Conservation (phyloP, 495 filamentous ascomycete genomes). For the Penicillium desertorum region DNA sequence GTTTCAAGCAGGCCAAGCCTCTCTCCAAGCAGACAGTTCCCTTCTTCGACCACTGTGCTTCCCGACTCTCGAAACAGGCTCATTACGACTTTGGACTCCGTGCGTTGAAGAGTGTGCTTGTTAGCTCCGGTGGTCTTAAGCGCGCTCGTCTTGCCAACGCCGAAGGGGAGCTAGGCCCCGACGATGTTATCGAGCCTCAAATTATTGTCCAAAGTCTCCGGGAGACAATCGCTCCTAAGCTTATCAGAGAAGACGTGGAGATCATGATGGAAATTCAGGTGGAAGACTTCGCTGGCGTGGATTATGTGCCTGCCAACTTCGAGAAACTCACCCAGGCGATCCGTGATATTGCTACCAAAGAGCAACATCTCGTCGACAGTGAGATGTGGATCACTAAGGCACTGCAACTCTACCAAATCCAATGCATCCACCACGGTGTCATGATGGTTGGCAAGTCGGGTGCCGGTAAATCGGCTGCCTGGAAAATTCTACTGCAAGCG, state of each 20-base stretch:
- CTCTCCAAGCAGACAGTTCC: constrained; percentile 93
- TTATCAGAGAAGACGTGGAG: constrained; percentile 86
- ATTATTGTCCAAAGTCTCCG: constrained; percentile 98
- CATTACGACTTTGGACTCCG: constrained; percentile 98
- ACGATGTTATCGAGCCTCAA: constrained; percentile 85
- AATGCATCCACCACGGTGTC: constrained; percentile 95
- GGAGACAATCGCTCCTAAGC: constrained; percentile 96
- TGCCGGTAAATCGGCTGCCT: constrained; percentile 90
- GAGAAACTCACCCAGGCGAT: constrained; percentile 78
- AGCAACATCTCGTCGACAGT: constrained; percentile 81
- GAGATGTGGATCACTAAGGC: constrained; percentile 97
- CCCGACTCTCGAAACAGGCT: constrained; percentile 84
- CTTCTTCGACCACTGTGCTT: constrained; percentile 90
- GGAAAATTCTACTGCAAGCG: constrained; percentile 91
- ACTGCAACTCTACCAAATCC: constrained; percentile 94
- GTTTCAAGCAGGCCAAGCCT: constrained; percentile 91
- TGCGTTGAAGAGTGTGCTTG: constrained; percentile 95
- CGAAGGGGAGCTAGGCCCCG: constrained; percentile 58
- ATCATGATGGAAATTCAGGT: constrained; percentile 82
- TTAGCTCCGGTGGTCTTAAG: constrained; percentile 95
- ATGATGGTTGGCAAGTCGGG: constrained; percentile 99
- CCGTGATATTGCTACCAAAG: constrained; percentile 66
- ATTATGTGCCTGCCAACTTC: constrained; percentile 87
- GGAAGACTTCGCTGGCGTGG: constrained; percentile 85
- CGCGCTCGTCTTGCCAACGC: constrained; percentile 67